phyloP scores from a whole-genome alignment of 2,329 filamentous ascomycete genomes.

The Dothideomycetes sp. region DNA sequence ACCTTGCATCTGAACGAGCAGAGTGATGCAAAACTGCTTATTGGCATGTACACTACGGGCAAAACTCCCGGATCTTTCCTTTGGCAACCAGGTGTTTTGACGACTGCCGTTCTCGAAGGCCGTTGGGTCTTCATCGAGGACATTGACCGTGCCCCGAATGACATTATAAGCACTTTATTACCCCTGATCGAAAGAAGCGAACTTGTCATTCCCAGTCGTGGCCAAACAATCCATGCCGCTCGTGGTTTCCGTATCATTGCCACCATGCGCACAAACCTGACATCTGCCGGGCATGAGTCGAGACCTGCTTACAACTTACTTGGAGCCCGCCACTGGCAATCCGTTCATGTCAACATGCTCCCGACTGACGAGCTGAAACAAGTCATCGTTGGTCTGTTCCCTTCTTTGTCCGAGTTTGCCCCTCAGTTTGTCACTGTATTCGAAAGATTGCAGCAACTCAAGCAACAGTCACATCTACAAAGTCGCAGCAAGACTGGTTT shows the following conservation, averaged over 20 bases:
- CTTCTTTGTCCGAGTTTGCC: slow-evolving; percentile 53
- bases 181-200: slow-evolving; percentile 90
- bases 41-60: slow-evolving; percentile 88
- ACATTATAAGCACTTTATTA: slow-evolving; percentile 86
- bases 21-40: slow-evolving; percentile 91
- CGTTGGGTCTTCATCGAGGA: slow-evolving; percentile 97
- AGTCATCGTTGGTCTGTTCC: slow-evolving; percentile 63
- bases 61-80: slow-evolving; percentile 79
- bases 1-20: slow-evolving; percentile 96
- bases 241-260: slow-evolving; percentile 85
- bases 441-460: slow-evolving; percentile 32
- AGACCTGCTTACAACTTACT: slow-evolving; percentile 61
- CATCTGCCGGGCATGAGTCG: slow-evolving; percentile 61
- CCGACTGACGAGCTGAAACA: slow-evolving; percentile 60
- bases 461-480: slow-evolving; percentile 35
- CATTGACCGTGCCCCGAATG: slow-evolving; percentile 84
- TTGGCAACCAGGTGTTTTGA: slow-evolving; percentile 88
- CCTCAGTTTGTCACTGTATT: slow-evolving; percentile 50
- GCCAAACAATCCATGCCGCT: slow-evolving; percentile 73
- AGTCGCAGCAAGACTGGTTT: slow-evolving; percentile 46
- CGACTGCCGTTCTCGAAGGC: slow-evolving; percentile 86
- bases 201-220: slow-evolving; percentile 78
- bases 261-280: slow-evolving; percentile 65
- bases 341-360: slow-evolving; percentile 60
- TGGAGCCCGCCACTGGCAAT: slow-evolving; percentile 78